These are phyloP conservation scores for Trichoderma sp. DNA, from an alignment of 2,329 filamentous ascomycete genomes.

Conservation along the genomic window DNA sequence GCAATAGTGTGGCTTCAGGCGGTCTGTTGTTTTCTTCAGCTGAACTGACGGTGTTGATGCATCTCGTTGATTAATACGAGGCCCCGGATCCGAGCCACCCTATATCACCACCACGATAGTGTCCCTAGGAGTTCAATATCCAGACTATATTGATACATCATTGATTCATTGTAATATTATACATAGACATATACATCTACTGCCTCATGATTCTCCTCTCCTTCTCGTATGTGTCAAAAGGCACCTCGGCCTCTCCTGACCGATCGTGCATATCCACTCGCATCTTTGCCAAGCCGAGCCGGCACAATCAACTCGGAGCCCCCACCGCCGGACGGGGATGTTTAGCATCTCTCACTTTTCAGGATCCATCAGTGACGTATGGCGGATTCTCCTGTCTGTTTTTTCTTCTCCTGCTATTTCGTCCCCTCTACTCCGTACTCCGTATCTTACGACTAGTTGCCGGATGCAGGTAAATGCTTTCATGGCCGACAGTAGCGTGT, in stretches of 20 bases:
- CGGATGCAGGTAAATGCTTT: slow-evolving; percentile 15
- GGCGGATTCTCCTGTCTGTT: not conserved
- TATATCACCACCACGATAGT: not conserved
- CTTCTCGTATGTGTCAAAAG: not conserved
- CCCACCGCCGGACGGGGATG: not conserved
- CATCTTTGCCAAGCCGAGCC: slow-evolving; percentile 2
- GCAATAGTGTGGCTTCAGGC: not conserved
- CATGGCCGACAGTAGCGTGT: slow-evolving; percentile 16
- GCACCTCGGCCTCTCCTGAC: not conserved
- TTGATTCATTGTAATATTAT: no score
- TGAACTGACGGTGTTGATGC: not conserved
- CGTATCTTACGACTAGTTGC: not conserved
- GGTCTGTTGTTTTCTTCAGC: not conserved
- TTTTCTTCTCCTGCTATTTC: not conserved
- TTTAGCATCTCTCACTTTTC: not conserved
- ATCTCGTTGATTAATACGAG: no score
- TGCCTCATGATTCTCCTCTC: not conserved
- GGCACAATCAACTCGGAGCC: not conserved
- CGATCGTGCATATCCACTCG: not conserved
- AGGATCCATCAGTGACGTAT: slow-evolving; percentile 13
- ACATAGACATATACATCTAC: no score
- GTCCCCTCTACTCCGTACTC: not conserved
- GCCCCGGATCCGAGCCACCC: not conserved
- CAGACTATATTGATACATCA: no score
- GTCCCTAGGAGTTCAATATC: not conserved